phyloP scores from a whole-genome alignment of 2,329 filamentous ascomycete species.

The Karstenula rhodostoma region DNA sequence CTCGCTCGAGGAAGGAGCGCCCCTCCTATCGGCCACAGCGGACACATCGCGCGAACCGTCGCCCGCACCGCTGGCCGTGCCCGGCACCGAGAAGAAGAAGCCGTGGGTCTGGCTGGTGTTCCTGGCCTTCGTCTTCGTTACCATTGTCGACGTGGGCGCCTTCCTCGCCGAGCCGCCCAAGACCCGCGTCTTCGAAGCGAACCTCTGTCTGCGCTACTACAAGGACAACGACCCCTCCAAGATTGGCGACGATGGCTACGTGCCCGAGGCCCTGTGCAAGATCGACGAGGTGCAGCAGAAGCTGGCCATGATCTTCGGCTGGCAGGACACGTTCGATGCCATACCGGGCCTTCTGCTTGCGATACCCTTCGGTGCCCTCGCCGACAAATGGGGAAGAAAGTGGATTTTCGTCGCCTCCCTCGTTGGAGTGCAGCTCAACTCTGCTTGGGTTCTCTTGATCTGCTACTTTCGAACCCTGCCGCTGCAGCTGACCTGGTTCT shows the following conservation, averaged over 20 bases:
- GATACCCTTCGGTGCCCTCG: slow-evolving; percentile 59
- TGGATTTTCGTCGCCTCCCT: slow-evolving; percentile 54
- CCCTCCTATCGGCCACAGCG: background rate
- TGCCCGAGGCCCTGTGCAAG: slow-evolving; percentile 61
- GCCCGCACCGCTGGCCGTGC: slow-evolving; percentile 17
- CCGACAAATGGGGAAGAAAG: slow-evolving; percentile 58
- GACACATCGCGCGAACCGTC: slow-evolving; percentile 14
- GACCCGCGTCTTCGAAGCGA: slow-evolving; percentile 59
- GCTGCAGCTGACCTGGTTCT: slow-evolving; percentile 58
- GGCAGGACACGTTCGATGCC: slow-evolving; percentile 59
- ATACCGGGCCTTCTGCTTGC: slow-evolving; percentile 55
- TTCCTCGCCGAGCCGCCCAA: slow-evolving; percentile 55
- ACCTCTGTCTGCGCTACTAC: slow-evolving; percentile 58
- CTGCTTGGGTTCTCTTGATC: slow-evolving; percentile 43
- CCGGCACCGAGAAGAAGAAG: slow-evolving; percentile 30
- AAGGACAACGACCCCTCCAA: slow-evolving; percentile 51
- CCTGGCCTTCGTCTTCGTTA: slow-evolving; percentile 53
- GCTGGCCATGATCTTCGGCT: slow-evolving; percentile 60
- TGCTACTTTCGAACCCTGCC: slow-evolving; percentile 51
- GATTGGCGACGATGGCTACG: slow-evolving; percentile 52
- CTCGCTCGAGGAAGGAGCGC: slow-evolving; percentile 13
- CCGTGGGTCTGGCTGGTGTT: slow-evolving; percentile 42
- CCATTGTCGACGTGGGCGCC: slow-evolving; percentile 56
- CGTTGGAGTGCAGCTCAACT: slow-evolving; percentile 50
- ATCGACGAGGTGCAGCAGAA: slow-evolving; percentile 58